Conservation (phyloP, 257 asterid species). For the Ilex asprella region DNA sequence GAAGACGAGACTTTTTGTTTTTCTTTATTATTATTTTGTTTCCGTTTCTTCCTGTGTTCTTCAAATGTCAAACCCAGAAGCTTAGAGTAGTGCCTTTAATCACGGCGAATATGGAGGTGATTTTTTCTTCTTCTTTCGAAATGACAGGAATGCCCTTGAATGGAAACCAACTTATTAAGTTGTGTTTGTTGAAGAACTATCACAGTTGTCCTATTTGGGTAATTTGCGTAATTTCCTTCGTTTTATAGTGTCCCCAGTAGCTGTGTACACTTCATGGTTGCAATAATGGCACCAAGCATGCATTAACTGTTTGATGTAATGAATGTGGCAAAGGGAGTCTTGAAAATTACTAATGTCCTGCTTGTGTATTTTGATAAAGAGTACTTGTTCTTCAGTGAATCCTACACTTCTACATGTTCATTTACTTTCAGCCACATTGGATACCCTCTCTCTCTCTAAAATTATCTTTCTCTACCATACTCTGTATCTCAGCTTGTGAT, state of each 20-base stretch:
- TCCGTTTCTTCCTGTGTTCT: constrained; percentile 3
- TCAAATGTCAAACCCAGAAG: neutral
- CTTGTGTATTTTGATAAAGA: too few relatives aligned
- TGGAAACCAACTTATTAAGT: constrained; percentile 14
- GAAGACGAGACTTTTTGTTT: too few relatives aligned
- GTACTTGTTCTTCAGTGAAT: too few relatives aligned
- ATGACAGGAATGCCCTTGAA: constrained; percentile 30
- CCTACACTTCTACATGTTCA: constrained; percentile 26
- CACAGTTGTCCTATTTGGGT: constrained; percentile 5
- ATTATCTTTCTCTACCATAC: neutral
- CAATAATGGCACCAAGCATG: constrained; percentile 14
- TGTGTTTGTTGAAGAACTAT: constrained; percentile 12
- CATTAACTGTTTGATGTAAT: constrained; percentile 8
- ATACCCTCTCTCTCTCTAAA: constrained; percentile 30
- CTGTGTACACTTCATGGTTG: constrained; percentile 17
- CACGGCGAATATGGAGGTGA: constrained; percentile 39
- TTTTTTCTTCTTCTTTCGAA: neutral
- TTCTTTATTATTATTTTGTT: too few relatives aligned
- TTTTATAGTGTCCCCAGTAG: neutral
- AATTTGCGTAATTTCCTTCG: too few relatives aligned
- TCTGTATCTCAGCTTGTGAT: constrained; percentile 31
- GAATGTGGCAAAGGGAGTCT: neutral
- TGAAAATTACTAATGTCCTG: neutral
- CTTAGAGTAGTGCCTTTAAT: constrained; percentile 25
- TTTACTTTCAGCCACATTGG: constrained; percentile 36